These are phyloP conservation scores for Arxiozyma slooffiae DNA, from an alignment of 1,139 yeast genomes.

Conservation along the genomic window DNA sequence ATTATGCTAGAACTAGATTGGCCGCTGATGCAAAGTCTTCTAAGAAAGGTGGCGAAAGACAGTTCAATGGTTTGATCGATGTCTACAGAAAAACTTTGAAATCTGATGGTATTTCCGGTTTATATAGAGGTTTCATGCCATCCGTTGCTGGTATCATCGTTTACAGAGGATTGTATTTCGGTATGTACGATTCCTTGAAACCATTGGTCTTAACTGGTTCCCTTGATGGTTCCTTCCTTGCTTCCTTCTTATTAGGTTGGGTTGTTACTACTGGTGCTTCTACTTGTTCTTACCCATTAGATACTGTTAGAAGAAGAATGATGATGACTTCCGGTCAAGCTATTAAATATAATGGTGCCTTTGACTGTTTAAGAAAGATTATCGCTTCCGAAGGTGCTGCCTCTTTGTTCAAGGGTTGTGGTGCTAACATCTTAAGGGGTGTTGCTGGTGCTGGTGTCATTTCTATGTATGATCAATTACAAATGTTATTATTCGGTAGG, in stretches of 20 bases:
- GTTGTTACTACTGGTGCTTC: slow-evolving; percentile 15
- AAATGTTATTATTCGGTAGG: slow-evolving; percentile 14
- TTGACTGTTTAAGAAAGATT: slow-evolving; percentile 11
- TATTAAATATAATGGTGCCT: slow-evolving; percentile 14
- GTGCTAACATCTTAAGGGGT: slow-evolving; percentile 16
- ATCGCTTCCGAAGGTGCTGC: slow-evolving; percentile 14
- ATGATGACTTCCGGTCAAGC: slow-evolving; percentile 17
- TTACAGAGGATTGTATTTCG: slow-evolving; percentile 15
- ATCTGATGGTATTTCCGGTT: slow-evolving; percentile 13
- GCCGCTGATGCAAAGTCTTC: slow-evolving; percentile 9
- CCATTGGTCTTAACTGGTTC: slow-evolving; percentile 12
- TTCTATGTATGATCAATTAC: slow-evolving; percentile 15
- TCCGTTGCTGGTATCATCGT: slow-evolving; percentile 14
- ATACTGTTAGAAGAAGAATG: slow-evolving; percentile 17
- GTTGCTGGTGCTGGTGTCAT: slow-evolving; percentile 17
- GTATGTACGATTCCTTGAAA: slow-evolving; percentile 13
- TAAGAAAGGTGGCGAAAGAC: slow-evolving; percentile 9
- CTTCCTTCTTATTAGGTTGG: slow-evolving; percentile 16
- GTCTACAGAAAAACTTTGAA: slow-evolving; percentile 14
- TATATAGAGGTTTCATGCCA: slow-evolving; percentile 14
- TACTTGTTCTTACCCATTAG: slow-evolving; percentile 15
- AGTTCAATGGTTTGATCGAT: slow-evolving; percentile 13
- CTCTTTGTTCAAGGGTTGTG: slow-evolving; percentile 15
- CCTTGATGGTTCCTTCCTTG: slow-evolving; percentile 13
- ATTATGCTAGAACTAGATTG: slow-evolving; percentile 11